These are phyloP conservation scores for Colletotrichum liaoningense DNA, from an alignment of 2,329 filamentous ascomycete genomes.

Conservation along the genomic window DNA sequence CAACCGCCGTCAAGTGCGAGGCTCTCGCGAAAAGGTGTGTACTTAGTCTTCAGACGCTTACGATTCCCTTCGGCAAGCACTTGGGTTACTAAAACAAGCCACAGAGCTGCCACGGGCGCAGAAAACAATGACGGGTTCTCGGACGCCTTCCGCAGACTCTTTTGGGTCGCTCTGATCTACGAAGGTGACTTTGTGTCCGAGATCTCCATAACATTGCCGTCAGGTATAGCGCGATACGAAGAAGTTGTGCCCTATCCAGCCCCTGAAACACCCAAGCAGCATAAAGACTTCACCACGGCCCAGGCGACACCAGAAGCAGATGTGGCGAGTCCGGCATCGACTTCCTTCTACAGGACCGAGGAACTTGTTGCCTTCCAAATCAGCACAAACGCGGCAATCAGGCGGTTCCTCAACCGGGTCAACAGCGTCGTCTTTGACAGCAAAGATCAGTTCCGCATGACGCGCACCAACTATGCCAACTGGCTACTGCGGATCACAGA, in stretches of 20 bases:
- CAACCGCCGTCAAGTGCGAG: constrained; percentile 43
- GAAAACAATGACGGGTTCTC: constrained; percentile 11
- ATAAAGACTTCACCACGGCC: neutral
- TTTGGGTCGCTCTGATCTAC: constrained; percentile 45
- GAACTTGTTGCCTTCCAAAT: constrained; percentile 45
- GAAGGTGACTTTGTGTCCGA: constrained; percentile 46
- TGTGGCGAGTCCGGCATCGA: neutral
- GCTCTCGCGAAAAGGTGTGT: constrained; percentile 33
- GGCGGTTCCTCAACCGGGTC: constrained; percentile 44
- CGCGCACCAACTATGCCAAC: constrained; percentile 38
- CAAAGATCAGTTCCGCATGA: constrained; percentile 40
- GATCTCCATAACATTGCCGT: constrained; percentile 42
- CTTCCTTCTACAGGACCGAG: constrained; percentile 29
- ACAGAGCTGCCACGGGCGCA: neutral
- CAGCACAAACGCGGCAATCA: constrained; percentile 45
- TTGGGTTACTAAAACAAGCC: neutral
- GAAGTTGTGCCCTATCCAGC: constrained; percentile 41
- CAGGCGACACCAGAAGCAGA: neutral
- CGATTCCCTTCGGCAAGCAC: no score
- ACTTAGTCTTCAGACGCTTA: no score
- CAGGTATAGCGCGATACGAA: constrained; percentile 44
- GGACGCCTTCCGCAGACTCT: constrained; percentile 42
- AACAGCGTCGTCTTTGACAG: constrained; percentile 45
- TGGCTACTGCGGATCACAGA: constrained; percentile 42
- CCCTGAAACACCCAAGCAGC: constrained; percentile 6